These are phyloP conservation scores for Debaryomyces nepalensis DNA, from an alignment of 1,139 yeast species.

Conservation along the genomic window DNA sequence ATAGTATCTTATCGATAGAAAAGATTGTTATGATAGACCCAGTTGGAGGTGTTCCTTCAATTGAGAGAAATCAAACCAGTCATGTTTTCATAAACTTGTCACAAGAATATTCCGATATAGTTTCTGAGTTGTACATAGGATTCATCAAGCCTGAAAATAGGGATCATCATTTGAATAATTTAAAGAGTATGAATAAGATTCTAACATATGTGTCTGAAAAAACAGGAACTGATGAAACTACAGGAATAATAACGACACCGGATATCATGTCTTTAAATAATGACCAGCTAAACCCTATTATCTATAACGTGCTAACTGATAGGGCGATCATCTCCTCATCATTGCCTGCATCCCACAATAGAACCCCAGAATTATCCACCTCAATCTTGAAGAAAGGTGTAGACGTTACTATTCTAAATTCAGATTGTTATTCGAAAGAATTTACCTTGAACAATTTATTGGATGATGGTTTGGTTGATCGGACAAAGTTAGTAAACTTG, in stretches of 20 bases:
- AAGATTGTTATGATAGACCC: slow-evolving; percentile 80
- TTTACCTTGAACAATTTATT: slow-evolving; percentile 50
- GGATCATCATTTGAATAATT: slow-evolving; percentile 58
- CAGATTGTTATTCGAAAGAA: slow-evolving; percentile 34
- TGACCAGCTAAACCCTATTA: slow-evolving; percentile 71
- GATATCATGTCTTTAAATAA: slow-evolving; percentile 46
- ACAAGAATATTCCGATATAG: slow-evolving; percentile 76
- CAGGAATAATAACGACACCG: slow-evolving; percentile 52
- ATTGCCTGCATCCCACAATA: slow-evolving; percentile 70
- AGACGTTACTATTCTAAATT: slow-evolving; percentile 57
- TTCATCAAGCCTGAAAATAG: slow-evolving; percentile 49
- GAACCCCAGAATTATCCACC: slow-evolving; percentile 72
- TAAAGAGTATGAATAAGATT: slow-evolving; percentile 55
- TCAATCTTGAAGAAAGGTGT: slow-evolving; percentile 82
- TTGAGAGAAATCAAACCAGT: slow-evolving; percentile 78
- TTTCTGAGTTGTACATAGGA: slow-evolving; percentile 63
- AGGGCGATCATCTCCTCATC: slow-evolving; percentile 93
- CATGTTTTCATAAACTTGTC: slow-evolving; percentile 86
- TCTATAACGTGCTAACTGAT: slow-evolving; percentile 88
- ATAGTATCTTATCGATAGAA: slow-evolving; percentile 62
- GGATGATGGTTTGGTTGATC: slow-evolving; percentile 55
- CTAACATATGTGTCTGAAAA: slow-evolving; percentile 37
- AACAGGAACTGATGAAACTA: slow-evolving; percentile 44
- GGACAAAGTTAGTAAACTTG: slow-evolving; percentile 57
- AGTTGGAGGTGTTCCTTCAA: slow-evolving; percentile 87